Evolutionary conservation across 164 flowering plant genomes (phyloP).

Genomic region (Macadamia integrifolia): DNA sequence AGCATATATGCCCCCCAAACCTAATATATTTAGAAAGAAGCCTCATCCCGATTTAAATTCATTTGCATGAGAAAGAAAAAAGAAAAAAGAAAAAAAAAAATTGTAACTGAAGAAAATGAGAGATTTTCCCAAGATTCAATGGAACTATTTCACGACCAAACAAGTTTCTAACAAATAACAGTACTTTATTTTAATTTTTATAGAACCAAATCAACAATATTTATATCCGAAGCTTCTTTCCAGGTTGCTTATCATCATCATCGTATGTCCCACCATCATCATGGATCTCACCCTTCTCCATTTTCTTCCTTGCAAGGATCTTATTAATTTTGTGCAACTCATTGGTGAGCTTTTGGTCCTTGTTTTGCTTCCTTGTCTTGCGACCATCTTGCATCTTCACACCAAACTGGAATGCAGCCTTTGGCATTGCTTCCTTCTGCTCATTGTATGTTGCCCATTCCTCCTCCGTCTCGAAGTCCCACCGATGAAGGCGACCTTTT

Average conservation of each 20-base stretch:
- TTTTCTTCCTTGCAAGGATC: constrained; percentile 78
- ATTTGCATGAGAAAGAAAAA: too few relatives aligned
- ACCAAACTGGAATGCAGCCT: constrained; percentile 97
- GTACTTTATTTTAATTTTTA: too few relatives aligned
- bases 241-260: constrained; percentile 68
- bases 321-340: constrained; percentile 89
- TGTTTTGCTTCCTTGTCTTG: constrained; percentile 92
- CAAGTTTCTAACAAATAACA: too few relatives aligned
- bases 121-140: too few relatives aligned
- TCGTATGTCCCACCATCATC: constrained; percentile 42
- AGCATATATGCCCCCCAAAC: too few relatives aligned
- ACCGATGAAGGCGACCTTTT: constrained; percentile 94
- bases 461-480: constrained; percentile 99
- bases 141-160: too few relatives aligned
- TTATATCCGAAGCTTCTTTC: constrained; percentile 70
- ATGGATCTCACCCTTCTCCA: constrained; percentile 49
- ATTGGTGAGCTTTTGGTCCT: constrained; percentile 88
- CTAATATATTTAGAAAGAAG: too few relatives aligned
- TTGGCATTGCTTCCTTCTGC: constrained; percentile 99
- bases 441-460: constrained; percentile 97
- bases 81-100: too few relatives aligned
- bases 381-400: constrained; percentile 99
- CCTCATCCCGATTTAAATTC: too few relatives aligned
- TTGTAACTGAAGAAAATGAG: too few relatives aligned
- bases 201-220: not conserved